phyloP scores from a whole-genome alignment of 805 yeast genomes.

The Starmerella roubikii region DNA sequence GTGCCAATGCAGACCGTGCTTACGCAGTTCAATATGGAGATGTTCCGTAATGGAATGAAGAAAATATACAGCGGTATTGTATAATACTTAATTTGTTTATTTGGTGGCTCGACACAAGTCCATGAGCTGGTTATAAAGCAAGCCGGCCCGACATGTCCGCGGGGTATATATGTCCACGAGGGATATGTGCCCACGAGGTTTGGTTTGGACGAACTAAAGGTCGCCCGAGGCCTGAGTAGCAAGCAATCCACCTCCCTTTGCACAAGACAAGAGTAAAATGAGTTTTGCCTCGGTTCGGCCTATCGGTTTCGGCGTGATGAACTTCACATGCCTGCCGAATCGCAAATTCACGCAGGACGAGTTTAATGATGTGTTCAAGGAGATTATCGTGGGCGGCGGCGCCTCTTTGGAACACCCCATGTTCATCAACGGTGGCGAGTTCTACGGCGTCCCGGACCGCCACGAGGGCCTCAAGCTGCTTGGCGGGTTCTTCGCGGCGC shows the following conservation, averaged over 20 bases:
- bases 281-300: neutral
- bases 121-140: too few relatives aligned
- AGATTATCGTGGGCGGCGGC: conserved; percentile 31
- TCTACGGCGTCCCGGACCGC: conserved; percentile 46
- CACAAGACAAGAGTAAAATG: too few relatives aligned
- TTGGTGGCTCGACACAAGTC: too few relatives aligned
- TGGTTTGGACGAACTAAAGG: too few relatives aligned
- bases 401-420: conserved; percentile 29
- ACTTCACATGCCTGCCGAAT: conserved; percentile 52
- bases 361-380: conserved; percentile 41
- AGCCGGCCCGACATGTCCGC: too few relatives aligned
- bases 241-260: too few relatives aligned
- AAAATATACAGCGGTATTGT: conserved; percentile 13
- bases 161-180: too few relatives aligned
- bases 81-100: too few relatives aligned
- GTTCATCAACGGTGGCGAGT: conserved; percentile 63
- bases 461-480: conserved; percentile 42
- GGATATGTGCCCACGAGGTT: too few relatives aligned
- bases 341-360: conserved; percentile 40
- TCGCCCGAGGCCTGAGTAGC: too few relatives aligned
- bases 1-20: conserved; percentile 43
- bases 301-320: conserved; percentile 50
- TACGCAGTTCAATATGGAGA: conserved; percentile 77
- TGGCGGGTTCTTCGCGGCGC: conserved; percentile 41
- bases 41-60: conserved; percentile 54